phyloP scores from a whole-genome alignment of 2,329 filamentous ascomycete species.

The Ampelomyces quisqualis region DNA sequence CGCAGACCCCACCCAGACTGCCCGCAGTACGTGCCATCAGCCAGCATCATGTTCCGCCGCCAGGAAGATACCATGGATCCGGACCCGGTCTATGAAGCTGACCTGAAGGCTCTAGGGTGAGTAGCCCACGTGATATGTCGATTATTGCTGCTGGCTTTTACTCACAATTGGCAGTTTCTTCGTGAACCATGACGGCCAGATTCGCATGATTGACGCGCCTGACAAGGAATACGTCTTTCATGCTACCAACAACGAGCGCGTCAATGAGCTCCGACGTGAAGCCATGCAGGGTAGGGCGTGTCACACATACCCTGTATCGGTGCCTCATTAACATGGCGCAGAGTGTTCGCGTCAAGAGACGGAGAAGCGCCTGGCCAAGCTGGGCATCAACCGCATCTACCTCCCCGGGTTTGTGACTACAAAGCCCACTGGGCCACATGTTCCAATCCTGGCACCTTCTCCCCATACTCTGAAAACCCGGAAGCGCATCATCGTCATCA shows the following conservation, averaged over 20 bases:
- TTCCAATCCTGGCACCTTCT: slow-evolving; percentile 67
- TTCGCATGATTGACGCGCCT: slow-evolving; percentile 68
- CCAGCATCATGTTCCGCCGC: slow-evolving; percentile 70
- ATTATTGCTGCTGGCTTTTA: background rate
- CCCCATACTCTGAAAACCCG: slow-evolving; percentile 54
- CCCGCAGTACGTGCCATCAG: background rate
- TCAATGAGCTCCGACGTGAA: slow-evolving; percentile 71
- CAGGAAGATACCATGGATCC: slow-evolving; percentile 65
- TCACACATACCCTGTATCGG: background rate
- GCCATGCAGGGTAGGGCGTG: slow-evolving; percentile 65
- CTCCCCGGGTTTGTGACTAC: slow-evolving; percentile 59
- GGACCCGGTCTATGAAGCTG: slow-evolving; percentile 63
- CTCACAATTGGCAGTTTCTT: slow-evolving; percentile 63
- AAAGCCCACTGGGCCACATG: slow-evolving; percentile 54
- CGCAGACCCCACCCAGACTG: too few relatives aligned
- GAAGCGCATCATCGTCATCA: slow-evolving; percentile 68
- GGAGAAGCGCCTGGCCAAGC: slow-evolving; percentile 59
- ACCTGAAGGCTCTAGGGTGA: slow-evolving; percentile 73
- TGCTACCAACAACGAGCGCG: slow-evolving; percentile 69
- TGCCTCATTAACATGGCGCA: slow-evolving; percentile 38
- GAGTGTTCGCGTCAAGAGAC: slow-evolving; percentile 65
- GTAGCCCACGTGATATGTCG: slow-evolving; percentile 16
- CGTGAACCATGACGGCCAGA: slow-evolving; percentile 71
- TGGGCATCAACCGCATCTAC: slow-evolving; percentile 61
- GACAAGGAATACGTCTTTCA: slow-evolving; percentile 73